A percentile compares a stretch with the other conserved stretches of the same genome.
Conservation (phyloP, 306 rosid species). For the Delonix regia region DNA sequence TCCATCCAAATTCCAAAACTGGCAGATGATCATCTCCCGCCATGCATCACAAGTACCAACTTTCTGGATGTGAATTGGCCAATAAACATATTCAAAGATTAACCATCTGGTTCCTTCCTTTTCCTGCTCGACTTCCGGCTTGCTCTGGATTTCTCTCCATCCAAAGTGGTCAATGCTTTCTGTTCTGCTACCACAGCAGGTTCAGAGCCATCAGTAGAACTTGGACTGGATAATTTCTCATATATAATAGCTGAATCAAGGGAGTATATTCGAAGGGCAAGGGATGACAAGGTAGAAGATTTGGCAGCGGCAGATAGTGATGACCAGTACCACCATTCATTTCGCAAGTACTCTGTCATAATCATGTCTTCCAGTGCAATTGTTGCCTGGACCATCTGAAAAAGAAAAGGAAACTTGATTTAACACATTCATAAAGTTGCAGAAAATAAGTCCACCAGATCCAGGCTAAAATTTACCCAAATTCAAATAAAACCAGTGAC, state of each 20-base stretch:
- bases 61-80: slow-evolving; percentile 34
- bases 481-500: background rate
- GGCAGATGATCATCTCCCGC: slow-evolving; percentile 33
- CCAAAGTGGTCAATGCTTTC: slow-evolving; percentile 47
- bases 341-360: slow-evolving; percentile 79
- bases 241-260: slow-evolving; percentile 90
- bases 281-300: slow-evolving; percentile 81
- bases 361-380: slow-evolving; percentile 90
- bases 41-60: slow-evolving; percentile 40
- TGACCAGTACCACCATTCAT: slow-evolving; percentile 99
- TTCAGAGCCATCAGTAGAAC: slow-evolving; percentile 60
- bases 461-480: background rate
- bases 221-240: slow-evolving; percentile 68
- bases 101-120: slow-evolving; percentile 85
- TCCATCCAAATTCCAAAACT: slow-evolving; percentile 39
- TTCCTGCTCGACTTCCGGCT: slow-evolving; percentile 80
- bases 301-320: slow-evolving; percentile 94
- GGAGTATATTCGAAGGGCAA: slow-evolving; percentile 86
- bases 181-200: slow-evolving; percentile 52
- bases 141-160: slow-evolving; percentile 71
- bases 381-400: slow-evolving; percentile 94
- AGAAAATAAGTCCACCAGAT: background rate
- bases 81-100: slow-evolving; percentile 38
- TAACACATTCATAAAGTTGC: slow-evolving; percentile 4
- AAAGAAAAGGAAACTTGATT: slow-evolving; percentile 30